Percentiles rank a stretch among this genome's conserved stretches.
Evolutionary conservation across 169 alveolate species (phyloP).

Genomic region (Plasmodium knowlesi): DNA sequence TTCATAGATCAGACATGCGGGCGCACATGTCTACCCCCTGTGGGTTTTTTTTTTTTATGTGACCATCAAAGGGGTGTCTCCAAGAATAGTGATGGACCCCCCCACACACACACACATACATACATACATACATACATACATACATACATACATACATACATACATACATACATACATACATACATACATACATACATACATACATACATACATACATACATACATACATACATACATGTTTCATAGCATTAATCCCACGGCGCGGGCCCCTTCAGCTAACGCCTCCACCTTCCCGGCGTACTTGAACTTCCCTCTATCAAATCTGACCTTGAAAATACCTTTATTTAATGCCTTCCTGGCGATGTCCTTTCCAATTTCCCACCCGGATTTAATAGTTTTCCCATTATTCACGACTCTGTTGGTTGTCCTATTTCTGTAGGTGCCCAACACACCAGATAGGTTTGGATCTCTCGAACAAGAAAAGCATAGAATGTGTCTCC

Average conservation of each 20-base stretch:
- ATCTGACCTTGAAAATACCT: constrained; percentile 80
- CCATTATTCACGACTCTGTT: constrained; percentile 79
- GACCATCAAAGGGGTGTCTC: not conserved
- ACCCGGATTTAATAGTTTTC: constrained; percentile 79
- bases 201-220: too few relatives aligned
- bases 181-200: too few relatives aligned
- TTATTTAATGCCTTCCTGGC: constrained; percentile 80
- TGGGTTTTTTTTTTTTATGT: not conserved
- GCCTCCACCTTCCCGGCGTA: constrained; percentile 85
- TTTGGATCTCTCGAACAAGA: constrained; percentile 76
- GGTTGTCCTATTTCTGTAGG: constrained; percentile 80
- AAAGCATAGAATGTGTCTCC: constrained; percentile 76
- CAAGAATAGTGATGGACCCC: not conserved
- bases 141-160: too few relatives aligned
- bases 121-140: too few relatives aligned
- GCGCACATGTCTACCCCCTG: too few relatives aligned
- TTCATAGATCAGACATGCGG: not conserved
- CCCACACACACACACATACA: not conserved
- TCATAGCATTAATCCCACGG: constrained; percentile 80
- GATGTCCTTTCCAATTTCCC: constrained; percentile 83
- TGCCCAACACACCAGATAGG: constrained; percentile 76
- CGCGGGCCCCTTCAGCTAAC: constrained; percentile 86
- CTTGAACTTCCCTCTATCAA: constrained; percentile 82
- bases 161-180: too few relatives aligned
- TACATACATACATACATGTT: too few relatives aligned